These are phyloP conservation scores for Amaranthus hypochondriacus DNA, from an alignment of 148 eudicot species.

Conservation along the genomic window DNA sequence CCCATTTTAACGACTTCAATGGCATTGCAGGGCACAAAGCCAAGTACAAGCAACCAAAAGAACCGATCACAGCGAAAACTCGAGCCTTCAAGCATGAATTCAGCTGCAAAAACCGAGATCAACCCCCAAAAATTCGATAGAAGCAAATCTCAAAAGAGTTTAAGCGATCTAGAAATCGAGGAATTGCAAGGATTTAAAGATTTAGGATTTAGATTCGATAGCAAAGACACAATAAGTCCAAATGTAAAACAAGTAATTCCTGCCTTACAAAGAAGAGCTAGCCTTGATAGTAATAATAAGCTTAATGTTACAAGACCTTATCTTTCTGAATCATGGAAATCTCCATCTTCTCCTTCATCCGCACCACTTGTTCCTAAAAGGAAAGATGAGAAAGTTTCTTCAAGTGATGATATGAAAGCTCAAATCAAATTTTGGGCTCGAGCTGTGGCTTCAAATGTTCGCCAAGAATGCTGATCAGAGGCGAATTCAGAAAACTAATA, in stretches of 20 bases:
- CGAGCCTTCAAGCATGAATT: constrained; percentile 22
- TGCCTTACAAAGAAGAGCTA: constrained; percentile 35
- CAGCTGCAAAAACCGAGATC: constrained; percentile 11
- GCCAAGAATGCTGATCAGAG: constrained; percentile 40
- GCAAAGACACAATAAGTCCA: constrained; percentile 24
- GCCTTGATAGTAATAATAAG: constrained; percentile 18
- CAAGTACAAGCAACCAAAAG: constrained; percentile 34
- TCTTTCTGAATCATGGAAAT: constrained; percentile 25
- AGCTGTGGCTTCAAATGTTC: constrained; percentile 78
- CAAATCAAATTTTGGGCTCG: constrained; percentile 91
- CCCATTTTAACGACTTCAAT: no score
- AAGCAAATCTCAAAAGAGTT: constrained; percentile 30
- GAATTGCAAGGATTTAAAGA: constrained; percentile 36
- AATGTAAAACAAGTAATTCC: constrained; percentile 26
- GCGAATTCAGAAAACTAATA: background rate
- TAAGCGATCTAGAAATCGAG: constrained; percentile 26
- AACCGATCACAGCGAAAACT: constrained; percentile 27
- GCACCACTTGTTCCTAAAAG: constrained; percentile 33
- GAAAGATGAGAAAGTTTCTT: constrained; percentile 16
- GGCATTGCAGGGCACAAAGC: constrained; percentile 40
- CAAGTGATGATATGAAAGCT: constrained; percentile 59
- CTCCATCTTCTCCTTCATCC: constrained; percentile 14
- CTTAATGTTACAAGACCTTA: constrained; percentile 20
- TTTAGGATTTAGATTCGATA: constrained; percentile 34
- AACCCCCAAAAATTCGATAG: constrained; percentile 20